Base-by-base conservation (phyloP, 768 basidiomycete species). In the Agaricus subrufescens region DNA sequence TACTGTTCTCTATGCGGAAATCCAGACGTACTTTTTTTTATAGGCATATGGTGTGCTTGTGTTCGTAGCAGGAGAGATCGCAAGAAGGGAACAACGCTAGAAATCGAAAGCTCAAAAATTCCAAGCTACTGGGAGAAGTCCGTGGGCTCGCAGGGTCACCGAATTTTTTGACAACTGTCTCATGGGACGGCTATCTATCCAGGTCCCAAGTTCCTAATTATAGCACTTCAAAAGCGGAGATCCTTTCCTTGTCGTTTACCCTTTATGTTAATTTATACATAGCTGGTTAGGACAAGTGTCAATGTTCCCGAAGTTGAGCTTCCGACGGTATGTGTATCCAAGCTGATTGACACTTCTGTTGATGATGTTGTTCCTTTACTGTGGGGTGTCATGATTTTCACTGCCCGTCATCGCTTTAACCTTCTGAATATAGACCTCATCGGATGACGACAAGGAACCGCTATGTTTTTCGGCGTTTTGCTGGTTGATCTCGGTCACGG, bases 281-380 rank as follows among this genome's bases (percentile, higher is more conserved):
- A 83, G 61, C 70, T 85, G 9, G 62, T 71, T 40, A 73, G 71
- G 19, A 81, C 79, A 15, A 76, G 79, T 26, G 72, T 86, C 14
- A 70, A 79, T 46, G 78, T 85, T 5, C 66, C 81, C 23, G 84
- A 85, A 61, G 74, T 85, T 25, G 67, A 81, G 3, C 83, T 83
- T 9, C 84, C 84, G 79, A 55, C 54, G 10, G 38, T 55, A 44
- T 4, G 26, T 34, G 12, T 48, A 49, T 45, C 52, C 44, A 38
- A 53, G 44, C 45, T 25, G 43, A 14, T 10, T 11, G 43, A 7
- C 29, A 50, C 29, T 53, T 23, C 45, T 3, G 38, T 34, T 8
- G 34, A 34, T 34, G 34, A 1, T 34, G 7, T 34, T 34, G 19
- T 19, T 19, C 19, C 19, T 19, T 19, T 19, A 19, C 19, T 19